A percentile compares a stretch with the other conserved stretches of the same genome.
phyloP scores from a whole-genome alignment of 345 rosid species.

The Citrus reticulata region DNA sequence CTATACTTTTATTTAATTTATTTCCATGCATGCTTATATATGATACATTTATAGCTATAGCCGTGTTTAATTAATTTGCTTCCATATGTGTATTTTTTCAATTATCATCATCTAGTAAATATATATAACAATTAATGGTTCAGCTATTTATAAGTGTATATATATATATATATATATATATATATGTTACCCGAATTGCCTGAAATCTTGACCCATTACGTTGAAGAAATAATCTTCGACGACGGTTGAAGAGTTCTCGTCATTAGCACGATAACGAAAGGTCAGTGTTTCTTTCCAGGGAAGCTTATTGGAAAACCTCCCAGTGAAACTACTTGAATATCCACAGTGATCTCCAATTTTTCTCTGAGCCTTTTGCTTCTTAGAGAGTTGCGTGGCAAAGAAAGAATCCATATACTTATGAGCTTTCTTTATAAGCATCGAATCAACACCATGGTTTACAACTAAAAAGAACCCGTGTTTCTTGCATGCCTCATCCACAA shows the following conservation, averaged over 20 bases:
- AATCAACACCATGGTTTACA: conserved; percentile 70
- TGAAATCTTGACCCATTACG: conserved; percentile 57
- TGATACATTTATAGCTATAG: too few relatives aligned
- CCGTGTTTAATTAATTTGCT: too few relatives aligned
- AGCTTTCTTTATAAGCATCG: conserved; percentile 43
- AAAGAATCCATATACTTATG: conserved; percentile 44
- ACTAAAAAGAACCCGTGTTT: conserved; percentile 81
- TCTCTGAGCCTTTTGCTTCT: conserved; percentile 66
- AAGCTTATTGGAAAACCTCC: conserved; percentile 72
- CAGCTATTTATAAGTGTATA: too few relatives aligned
- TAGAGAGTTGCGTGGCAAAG: conserved; percentile 46
- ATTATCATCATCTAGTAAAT: too few relatives aligned
- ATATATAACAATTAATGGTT: too few relatives aligned
- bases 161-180: too few relatives aligned
- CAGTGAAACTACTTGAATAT: conserved; percentile 82
- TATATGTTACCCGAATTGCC: conserved; percentile 53
- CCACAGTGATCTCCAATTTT: conserved; percentile 63
- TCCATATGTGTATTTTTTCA: too few relatives aligned
- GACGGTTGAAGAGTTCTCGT: conserved; percentile 5
- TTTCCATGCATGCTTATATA: too few relatives aligned
- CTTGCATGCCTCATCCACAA: conserved; percentile 61
- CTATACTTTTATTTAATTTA: too few relatives aligned
- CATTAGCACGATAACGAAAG: conserved; percentile 44
- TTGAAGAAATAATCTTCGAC: conserved; percentile 47
- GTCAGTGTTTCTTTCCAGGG: conserved; percentile 97